phyloP scores from a whole-genome alignment of 768 basidiomycete species.

The Cystobasidium ongulense region DNA sequence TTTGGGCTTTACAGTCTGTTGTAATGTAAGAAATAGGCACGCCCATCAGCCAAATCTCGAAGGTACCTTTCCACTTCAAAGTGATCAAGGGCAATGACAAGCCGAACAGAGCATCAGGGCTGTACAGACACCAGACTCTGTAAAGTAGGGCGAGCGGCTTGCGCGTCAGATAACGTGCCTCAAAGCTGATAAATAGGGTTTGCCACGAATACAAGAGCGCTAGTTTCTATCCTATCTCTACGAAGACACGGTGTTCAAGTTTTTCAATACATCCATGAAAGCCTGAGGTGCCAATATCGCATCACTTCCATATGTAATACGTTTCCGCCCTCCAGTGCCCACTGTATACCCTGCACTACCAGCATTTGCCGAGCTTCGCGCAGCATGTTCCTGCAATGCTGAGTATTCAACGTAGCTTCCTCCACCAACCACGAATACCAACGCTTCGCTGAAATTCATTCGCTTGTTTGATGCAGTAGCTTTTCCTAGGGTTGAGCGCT shows the following conservation, averaged over 20 bases:
- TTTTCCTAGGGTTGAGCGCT: slow-evolving; percentile 54
- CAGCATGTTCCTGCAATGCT: slow-evolving; percentile 88
- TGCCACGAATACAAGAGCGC: too few relatives aligned
- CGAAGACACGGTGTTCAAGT: slow-evolving; percentile 35
- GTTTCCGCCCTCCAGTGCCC: slow-evolving; percentile 53
- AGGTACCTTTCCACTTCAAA: too few relatives aligned
- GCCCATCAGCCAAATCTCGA: too few relatives aligned
- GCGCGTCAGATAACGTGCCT: too few relatives aligned
- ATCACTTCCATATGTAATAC: slow-evolving; percentile 87
- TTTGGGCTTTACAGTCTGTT: too few relatives aligned
- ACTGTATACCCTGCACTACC: slow-evolving; percentile 12
- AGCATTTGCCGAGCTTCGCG: slow-evolving; percentile 48
- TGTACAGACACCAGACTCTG: too few relatives aligned
- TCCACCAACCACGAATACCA: slow-evolving; percentile 91
- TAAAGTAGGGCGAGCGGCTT: too few relatives aligned
- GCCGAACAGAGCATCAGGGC: too few relatives aligned
- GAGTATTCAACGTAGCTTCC: slow-evolving; percentile 97
- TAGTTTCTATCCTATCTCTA: too few relatives aligned
- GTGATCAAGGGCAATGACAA: too few relatives aligned
- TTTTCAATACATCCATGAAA: slow-evolving; percentile 66
- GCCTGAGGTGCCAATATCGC: slow-evolving; percentile 84
- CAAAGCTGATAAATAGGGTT: too few relatives aligned
- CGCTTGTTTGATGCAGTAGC: slow-evolving; percentile 53
- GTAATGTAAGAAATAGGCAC: too few relatives aligned
- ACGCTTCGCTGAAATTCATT: slow-evolving; percentile 66